phyloP scores from a whole-genome alignment of 805 yeast genomes.

The Kurtzmaniella fragi region DNA sequence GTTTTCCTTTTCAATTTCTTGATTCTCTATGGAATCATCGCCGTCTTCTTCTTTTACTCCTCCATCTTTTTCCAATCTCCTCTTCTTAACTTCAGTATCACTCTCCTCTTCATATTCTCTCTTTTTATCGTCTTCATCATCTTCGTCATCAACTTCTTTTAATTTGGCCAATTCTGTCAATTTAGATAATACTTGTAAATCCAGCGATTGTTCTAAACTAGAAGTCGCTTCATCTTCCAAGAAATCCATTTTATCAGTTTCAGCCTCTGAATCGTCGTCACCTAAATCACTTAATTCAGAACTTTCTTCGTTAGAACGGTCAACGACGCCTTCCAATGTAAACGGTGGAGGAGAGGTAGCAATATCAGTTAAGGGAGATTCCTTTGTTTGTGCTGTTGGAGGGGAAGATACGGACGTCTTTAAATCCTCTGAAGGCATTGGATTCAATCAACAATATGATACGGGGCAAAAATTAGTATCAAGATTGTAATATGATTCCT shows the following conservation, averaged over 20 bases:
- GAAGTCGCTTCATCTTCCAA: conserved; percentile 27
- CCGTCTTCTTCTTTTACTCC: conserved; percentile 7
- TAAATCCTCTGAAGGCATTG: conserved; percentile 3
- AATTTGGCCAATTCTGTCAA: conserved; percentile 38
- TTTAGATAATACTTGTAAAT: conserved; percentile 34
- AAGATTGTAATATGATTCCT: not conserved
- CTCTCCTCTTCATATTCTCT: conserved; percentile 12
- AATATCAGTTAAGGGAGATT: conserved; percentile 37
- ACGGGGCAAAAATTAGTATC: not conserved
- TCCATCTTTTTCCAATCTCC: conserved; percentile 4
- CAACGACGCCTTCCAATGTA: conserved; percentile 11
- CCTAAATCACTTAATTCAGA: conserved; percentile 48
- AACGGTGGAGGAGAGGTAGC: conserved; percentile 38
- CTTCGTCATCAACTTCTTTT: conserved; percentile 33
- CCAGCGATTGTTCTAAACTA: conserved; percentile 23
- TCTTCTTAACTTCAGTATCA: conserved; percentile 12
- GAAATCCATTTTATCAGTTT: conserved; percentile 79
- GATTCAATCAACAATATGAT: not conserved
- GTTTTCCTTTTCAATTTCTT: conserved; percentile 15
- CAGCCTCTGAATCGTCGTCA: conserved; percentile 76
- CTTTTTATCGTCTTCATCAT: conserved; percentile 16
- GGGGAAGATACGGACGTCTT: conserved; percentile 3
- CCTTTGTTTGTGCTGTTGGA: conserved; percentile 17
- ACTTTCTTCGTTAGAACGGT: conserved; percentile 24
- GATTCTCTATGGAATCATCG: conserved; percentile 12